Evolutionary conservation across 768 basidiomycete genomes (phyloP).

Genomic region (Mycena filopes): DNA sequence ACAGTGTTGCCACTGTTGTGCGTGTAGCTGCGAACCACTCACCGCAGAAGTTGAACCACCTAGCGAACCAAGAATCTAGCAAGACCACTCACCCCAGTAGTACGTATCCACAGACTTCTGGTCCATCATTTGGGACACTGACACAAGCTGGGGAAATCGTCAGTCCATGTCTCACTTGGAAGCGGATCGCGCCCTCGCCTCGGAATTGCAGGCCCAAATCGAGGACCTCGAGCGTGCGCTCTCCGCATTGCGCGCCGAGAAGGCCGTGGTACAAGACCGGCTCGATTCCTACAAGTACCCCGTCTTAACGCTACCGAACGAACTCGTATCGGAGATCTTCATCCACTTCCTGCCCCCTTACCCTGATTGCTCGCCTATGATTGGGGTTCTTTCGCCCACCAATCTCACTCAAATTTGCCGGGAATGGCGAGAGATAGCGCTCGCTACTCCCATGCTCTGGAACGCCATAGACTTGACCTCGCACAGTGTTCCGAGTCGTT

Average conservation of each 20-base stretch:
- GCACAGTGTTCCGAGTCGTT: no score
- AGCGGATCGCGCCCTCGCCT: neutral
- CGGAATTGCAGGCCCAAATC: neutral
- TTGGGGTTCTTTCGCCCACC: neutral
- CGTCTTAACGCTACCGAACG: neutral
- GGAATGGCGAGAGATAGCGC: neutral
- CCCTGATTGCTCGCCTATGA: neutral
- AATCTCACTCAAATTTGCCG: neutral
- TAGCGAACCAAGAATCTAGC: no score
- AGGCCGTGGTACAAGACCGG: neutral
- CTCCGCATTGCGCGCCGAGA: neutral
- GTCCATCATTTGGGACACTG: no score
- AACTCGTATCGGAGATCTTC: conserved; percentile 6
- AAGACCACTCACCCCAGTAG: no score
- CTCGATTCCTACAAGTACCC: conserved; percentile 7
- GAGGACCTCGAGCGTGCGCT: neutral
- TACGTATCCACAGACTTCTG: no score
- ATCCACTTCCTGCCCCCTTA: neutral
- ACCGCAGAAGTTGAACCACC: no score
- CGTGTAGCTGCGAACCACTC: no score
- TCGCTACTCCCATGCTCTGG: neutral
- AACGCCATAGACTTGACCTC: neutral
- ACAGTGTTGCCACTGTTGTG: no score
- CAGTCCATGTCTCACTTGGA: no score
- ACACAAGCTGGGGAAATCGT: no score